Base-by-base conservation (phyloP, 2,329 filamentous ascomycete genomes). In the Cylindrodendrum hubeiense region DNA sequence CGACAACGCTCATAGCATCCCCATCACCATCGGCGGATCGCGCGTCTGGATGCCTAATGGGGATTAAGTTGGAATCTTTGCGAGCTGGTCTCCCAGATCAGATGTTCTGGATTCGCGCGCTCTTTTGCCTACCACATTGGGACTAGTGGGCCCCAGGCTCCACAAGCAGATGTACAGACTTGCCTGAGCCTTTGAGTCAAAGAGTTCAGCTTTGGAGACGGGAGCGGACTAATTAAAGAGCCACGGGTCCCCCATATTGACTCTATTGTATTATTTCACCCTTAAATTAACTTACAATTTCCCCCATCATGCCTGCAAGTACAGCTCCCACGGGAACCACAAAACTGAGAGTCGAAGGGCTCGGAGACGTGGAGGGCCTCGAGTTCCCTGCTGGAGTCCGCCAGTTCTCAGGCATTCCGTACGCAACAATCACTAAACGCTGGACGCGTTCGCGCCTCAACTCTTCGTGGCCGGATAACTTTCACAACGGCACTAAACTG, bases 351-450 rank as follows among this genome's bases (percentile, higher is more conserved):
- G 50, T 64, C 10, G 30, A 59, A 9, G 54, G 54, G 7, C 61
- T 64, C 5, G 61, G 55, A 4, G 2, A 37, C 6, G 56, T 61
- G 0, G 30, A 66, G 24, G 67, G 67, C 1, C 30, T 69, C 4
- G 53, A 28, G 15, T 69, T 68, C 43, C 21, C 66, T 1, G 12
- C 47, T 5, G 53, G 46, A 4, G 58, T 69, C 15, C 50, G 51
- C 6, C 67, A 69, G n/a, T 69, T 60, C 55, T 60, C 39, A 21
- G 67, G 67, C 10, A 69, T 69, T 10, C 67, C 67, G 3, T 69
- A 69, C 3, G 67, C 58, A 21, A 37, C 22, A 3, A 52, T 69
- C n/a, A 9, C 55, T 3, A 69, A 69, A 12, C 66, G 67, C 9
- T 69, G 66, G 67, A 66, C 67, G n/a, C 58, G 67, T 0, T 66